Percentiles rank a stretch among this genome's conserved stretches.
Evolutionary conservation across 73 alveolate species (phyloP).

Genomic region (Urostyla sp.): DNA sequence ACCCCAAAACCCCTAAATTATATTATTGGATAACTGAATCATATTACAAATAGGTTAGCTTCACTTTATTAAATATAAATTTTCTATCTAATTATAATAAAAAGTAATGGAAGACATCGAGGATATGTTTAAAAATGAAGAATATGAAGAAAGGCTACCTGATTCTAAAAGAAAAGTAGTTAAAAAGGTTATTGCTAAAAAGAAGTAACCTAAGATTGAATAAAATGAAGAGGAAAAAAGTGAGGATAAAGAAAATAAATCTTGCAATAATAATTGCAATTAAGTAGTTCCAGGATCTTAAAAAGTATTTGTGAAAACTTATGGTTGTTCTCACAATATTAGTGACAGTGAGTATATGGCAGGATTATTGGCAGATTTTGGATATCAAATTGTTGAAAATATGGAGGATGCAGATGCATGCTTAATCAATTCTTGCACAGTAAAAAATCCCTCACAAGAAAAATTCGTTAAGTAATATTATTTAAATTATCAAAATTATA

Average conservation of each 20-base stretch:
- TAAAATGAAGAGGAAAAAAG: conserved; percentile 11
- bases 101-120: conserved; percentile 48
- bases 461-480: conserved; percentile 48
- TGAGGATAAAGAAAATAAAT: not conserved
- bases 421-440: conserved; percentile 95
- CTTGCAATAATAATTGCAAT: conserved; percentile 36
- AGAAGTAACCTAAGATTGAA: conserved; percentile 1
- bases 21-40: too few species aligned
- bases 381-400: conserved; percentile 91
- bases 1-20: too few species aligned
- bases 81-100: not conserved
- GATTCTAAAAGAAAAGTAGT: not conserved
- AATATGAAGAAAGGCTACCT: conserved; percentile 14
- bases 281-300: conserved; percentile 79
- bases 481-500: not conserved
- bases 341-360: conserved; percentile 96
- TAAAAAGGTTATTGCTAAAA: conserved; percentile 16
- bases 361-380: conserved; percentile 90
- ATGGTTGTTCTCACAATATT: conserved; percentile 97
- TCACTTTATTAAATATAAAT: not conserved
- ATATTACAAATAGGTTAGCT: too few species aligned
- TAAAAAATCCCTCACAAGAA: conserved; percentile 95
- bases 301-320: conserved; percentile 88
- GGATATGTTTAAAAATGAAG: conserved; percentile 36
- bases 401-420: conserved; percentile 87